Evolutionary conservation across 2,329 filamentous ascomycete species (phyloP), one percentile per base, ranked within the genome.

Genomic region (Ophidiomyces ophidiicola): DNA sequence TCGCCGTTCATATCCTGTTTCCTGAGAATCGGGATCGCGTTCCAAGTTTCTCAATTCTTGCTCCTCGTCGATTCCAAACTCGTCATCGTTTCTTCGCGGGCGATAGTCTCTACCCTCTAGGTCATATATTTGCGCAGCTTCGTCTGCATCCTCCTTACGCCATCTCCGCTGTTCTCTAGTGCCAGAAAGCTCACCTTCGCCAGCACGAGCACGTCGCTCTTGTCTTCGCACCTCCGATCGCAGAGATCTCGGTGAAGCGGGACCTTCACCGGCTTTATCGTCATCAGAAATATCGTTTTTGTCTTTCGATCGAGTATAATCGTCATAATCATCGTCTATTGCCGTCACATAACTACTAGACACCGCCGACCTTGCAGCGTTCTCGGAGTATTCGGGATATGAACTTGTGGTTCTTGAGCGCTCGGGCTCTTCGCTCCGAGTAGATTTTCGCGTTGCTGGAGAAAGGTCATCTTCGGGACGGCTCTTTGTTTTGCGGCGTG

Each of bases 351-450:
- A 63, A 45, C 38, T 41, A 18, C 50, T 50, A 20, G 50, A 51
- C 15, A 44, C 49, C n/a, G 47, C 39, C 11, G 50, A 51, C 24
- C 44, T 42, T 31, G 43, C 39, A 4, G 38, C 42, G 30, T 39
- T 45, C 17, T 46, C 46, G 18, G 40, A 31, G n/a, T 31, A 36
- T 45, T 35, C 39, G n/a, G 41, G 41, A 18, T 42, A 47, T 5
- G 50, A 48, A 36, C 44, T 44, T 35, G 44, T 45, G 12, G 47
- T 46, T 33, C 42, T 43, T 4, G 43, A 19, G n/a, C 24, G 28
- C 15, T 43, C 41, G 26, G 35, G 62, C 57, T 65, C 62, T 58
- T 66, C 63, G 62, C 59, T 58, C 56, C 61, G 59, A 56, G 62
- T 52, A 41, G 60, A 57, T 50, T 59, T 63, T 48, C 54, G 58